phyloP scores from a whole-genome alignment of 192 early-diverging fungal species.

The Coemansia nantahalensis region DNA sequence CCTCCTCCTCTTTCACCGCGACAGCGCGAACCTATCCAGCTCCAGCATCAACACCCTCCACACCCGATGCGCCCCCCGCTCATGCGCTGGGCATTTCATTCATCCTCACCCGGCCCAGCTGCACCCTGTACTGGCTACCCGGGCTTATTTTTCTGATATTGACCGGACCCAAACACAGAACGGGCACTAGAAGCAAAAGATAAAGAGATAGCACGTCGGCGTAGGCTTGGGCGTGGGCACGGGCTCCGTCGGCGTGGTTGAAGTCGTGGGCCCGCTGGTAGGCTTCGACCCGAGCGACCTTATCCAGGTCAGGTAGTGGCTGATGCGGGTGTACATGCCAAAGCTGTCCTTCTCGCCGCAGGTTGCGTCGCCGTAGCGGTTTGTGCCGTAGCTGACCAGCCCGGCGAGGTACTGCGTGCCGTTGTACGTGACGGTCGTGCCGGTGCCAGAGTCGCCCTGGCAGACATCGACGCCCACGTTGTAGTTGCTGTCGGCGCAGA shows the following conservation, averaged over 20 bases:
- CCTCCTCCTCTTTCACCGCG: too few relatives aligned
- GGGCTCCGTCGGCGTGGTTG: too few relatives aligned
- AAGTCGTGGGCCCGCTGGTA: constrained; percentile 1
- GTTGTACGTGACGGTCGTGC: constrained; percentile 18
- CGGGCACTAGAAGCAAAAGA: too few relatives aligned
- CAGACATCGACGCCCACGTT: constrained; percentile 46
- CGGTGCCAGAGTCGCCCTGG: constrained; percentile 46
- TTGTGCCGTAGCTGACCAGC: constrained; percentile 45
- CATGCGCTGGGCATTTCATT: too few relatives aligned
- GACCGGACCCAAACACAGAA: too few relatives aligned
- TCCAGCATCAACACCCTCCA: too few relatives aligned
- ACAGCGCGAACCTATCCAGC: too few relatives aligned
- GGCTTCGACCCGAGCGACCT: constrained; percentile 16
- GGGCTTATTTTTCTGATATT: too few relatives aligned
- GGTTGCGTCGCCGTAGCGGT: constrained; percentile 19
- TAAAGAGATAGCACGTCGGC: constrained; percentile 27
- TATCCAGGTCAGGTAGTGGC: constrained; percentile 33
- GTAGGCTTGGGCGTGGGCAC: too few relatives aligned
- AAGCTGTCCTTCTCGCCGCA: constrained; percentile 49
- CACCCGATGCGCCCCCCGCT: too few relatives aligned
- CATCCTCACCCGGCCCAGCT: too few relatives aligned
- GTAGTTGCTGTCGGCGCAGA: constrained; percentile 43
- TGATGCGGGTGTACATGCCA: constrained; percentile 44
- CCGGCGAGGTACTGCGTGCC: constrained; percentile 34
- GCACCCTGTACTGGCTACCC: too few relatives aligned